Conservation (phyloP, 2,329 filamentous ascomycete species). For the Chaetomiaceae sp. region DNA sequence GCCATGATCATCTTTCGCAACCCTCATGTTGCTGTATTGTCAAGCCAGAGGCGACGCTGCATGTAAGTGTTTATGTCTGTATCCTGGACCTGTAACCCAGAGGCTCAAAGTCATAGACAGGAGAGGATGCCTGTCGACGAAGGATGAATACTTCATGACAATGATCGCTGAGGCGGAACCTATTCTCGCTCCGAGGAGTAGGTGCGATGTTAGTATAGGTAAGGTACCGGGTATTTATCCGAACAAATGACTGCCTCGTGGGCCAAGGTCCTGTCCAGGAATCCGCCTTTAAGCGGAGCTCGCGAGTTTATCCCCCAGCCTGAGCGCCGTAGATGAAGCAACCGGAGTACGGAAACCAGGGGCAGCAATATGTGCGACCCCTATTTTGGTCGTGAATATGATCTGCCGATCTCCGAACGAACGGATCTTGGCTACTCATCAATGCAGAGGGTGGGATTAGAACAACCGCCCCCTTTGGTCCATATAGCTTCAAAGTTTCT, state of each 20-base stretch:
- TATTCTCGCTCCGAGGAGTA: too few relatives aligned
- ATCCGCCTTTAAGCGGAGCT: constrained; percentile 6
- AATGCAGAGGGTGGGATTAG: constrained; percentile 8
- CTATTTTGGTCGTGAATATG: constrained; percentile 13
- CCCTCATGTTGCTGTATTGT: too few relatives aligned
- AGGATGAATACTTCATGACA: too few relatives aligned
- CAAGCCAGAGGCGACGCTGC: too few relatives aligned
- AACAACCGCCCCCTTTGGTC: constrained; percentile 3
- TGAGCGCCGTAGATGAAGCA: constrained; percentile 18
- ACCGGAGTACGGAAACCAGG: neutral
- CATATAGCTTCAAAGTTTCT: constrained; percentile 17
- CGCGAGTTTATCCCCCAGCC: constrained; percentile 19
- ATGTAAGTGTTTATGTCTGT: too few relatives aligned
- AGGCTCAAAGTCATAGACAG: too few relatives aligned
- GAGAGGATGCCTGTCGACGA: too few relatives aligned
- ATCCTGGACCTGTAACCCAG: too few relatives aligned
- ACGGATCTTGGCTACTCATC: constrained; percentile 1
- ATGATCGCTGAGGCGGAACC: too few relatives aligned
- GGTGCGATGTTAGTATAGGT: too few relatives aligned
- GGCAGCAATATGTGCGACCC: constrained; percentile 14
- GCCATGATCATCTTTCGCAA: too few relatives aligned
- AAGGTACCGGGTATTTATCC: too few relatives aligned
- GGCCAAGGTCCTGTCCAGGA: neutral
- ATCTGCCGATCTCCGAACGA: constrained; percentile 22
- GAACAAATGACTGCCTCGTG: neutral